Evolutionary conservation across 2,329 filamentous ascomycete genomes (phyloP), one percentile per base, ranked within the genome.

Genomic region (Phaeosphaeria sp.): DNA sequence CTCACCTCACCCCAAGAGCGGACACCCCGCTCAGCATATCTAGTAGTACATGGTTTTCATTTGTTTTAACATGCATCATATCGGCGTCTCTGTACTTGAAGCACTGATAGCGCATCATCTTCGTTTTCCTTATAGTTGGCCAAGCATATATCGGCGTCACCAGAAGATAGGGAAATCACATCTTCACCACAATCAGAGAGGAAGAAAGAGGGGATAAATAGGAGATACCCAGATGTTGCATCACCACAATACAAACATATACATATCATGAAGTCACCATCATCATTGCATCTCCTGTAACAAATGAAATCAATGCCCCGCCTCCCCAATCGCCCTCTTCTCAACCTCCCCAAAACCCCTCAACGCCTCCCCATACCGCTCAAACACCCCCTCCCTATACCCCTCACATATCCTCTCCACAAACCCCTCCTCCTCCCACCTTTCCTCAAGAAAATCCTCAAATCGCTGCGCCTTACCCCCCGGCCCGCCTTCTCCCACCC

Each of bases 341-440:
- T 97, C 93, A 84, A 94, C 90, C 77, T 83, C 81, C 68, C 88
- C 88, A 78, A 97, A 96, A 0, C 89, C 91, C 50, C 86, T 84
- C 43, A 97, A 77, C 11, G 93, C 90, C 46, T 84, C 81, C 0
- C 91, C 92, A 77, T 98, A 98, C 74, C 80, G 80, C 75, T 91
- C 87, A 79, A 92, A 98, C 2, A 89, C 81, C 0, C 87, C 90
- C 64, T 88, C 79, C 62, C 87, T 84, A 79, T 93, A 99, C 1
- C 95, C 94, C 2, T 90, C 86, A 42, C 90, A 92, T 45, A 97
- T 89, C 80, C 87, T 91, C 79, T 91, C 87, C 13, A 97, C 89
- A 64, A 93, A 92, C 0, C 88, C 89, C 64, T 90, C 89, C 78
- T 97, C 94, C 60, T 86, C 87, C 95, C 95, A 99, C 61, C 95